These are phyloP conservation scores for Heliosperma pusillum DNA, from an alignment of 148 eudicot genomes.

Conservation along the genomic window DNA sequence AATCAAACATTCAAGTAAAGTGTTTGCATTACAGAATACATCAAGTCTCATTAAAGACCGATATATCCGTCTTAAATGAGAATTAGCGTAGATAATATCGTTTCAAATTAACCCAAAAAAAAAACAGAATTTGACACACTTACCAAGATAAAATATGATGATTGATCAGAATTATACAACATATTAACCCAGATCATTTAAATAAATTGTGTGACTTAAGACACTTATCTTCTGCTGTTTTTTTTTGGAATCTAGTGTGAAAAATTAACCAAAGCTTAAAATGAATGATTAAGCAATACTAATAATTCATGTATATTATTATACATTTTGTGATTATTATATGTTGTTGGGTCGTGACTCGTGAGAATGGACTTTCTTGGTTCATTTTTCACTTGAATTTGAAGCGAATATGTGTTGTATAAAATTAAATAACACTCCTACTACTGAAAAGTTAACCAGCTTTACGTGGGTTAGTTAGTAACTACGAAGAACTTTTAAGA, in stretches of 20 bases:
- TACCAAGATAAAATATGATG: constrained; percentile 26
- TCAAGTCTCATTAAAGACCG: no score
- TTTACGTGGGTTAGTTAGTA: not conserved
- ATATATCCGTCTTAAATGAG: no score
- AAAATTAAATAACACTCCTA: not conserved
- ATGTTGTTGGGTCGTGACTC: constrained; percentile 5
- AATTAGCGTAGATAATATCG: no score
- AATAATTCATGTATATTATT: not conserved
- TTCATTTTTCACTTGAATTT: constrained; percentile 19
- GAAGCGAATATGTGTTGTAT: not conserved
- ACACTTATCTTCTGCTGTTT: not conserved
- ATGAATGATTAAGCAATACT: not conserved
- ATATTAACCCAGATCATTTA: constrained; percentile 34
- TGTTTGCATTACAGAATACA: constrained; percentile 24
- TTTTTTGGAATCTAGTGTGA: not conserved
- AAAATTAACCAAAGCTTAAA: no score
- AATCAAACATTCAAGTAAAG: constrained; percentile 12
- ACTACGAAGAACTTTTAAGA: no score
- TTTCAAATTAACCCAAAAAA: no score
- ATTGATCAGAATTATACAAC: constrained; percentile 24
- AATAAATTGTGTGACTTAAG: not conserved
- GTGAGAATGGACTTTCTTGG: constrained; percentile 23
- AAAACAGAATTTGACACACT: no score
- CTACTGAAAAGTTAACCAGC: not conserved
- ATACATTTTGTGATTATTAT: no score